Base-by-base conservation (phyloP, 352 stramenopile species). In the Peronospora destructor region DNA sequence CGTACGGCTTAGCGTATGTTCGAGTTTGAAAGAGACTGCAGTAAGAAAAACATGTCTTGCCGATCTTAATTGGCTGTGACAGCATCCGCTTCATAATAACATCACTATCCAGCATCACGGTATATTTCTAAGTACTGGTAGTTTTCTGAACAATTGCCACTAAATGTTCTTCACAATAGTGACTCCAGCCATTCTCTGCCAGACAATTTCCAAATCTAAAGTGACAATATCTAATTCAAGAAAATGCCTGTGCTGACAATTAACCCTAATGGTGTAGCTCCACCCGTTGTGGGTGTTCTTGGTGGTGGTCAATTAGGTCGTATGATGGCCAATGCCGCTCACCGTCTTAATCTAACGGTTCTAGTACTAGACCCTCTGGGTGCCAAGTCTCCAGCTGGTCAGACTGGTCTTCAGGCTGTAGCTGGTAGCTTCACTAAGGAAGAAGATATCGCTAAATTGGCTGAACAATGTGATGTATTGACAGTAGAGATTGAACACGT, bases 401-500 rank as follows among this genome's bases (percentile, higher is more conserved):
- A 94, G 51, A 61, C 81, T 8, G 82, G 80, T 17, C 60, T 83
- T 25, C 35, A 66, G 12, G 73, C 91, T 48, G 66, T 98, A 13
- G 56, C 67, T 25, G 85, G 85, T 37, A 83, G 66, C 56, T 94
- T 93, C 65, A 90, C 69, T 21, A 73, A 78, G 49, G 73, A 77
- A 30, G 49, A 64, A 13, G 68, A 79, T 53, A 85, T 94, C 45
- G 73, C 73, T 37, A 74, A 73, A 49, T 71, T 97, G 30, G 77
- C 82, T 4, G 49, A 57, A 28, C 55, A 88, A 45, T 97, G 83
- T 64, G 90, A 98, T 71, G 79, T 98, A 13, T 69, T 98, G 13
- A 99, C 95, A 10, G 84, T 98, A 26, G 96, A 99, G 76, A 99
- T 99, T 68, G 96, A 99, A 68, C 95, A 99, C 68, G 93, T 99